Evolutionary conservation across 2,329 filamentous ascomycete genomes (phyloP), one percentile per base, ranked within the genome.

Genomic region (Colletotrichum scovillei): DNA sequence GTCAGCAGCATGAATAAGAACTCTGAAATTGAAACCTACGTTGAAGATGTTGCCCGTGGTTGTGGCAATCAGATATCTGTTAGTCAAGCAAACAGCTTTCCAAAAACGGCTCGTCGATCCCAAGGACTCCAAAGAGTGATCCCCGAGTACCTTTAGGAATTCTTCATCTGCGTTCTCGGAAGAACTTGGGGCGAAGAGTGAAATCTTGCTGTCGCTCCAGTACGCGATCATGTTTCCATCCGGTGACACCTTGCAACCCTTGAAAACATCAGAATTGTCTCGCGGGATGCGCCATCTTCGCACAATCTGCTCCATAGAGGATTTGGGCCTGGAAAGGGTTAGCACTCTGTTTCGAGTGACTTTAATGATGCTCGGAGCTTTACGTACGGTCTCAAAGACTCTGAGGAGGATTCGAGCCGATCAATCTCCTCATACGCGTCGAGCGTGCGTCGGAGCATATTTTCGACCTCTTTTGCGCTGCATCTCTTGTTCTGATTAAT

Each of bases 1-100:
- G 8, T 49, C 8, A 49, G 42, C 7, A 11, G 19, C 19, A 49
- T 4, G 3, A 4, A 49, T 4, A 49, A 7, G 6, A 4, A n/a
- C 6, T 9, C 12, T 22, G 1, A 11, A 5, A 4, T n/a, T 7
- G 19, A 8, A 49, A 49, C 42, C 19, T 9, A 49, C 42, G 42
- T 49, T 49, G 42, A 49, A 49, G 42, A 49, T 49, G 19, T 49
- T 49, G 0, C 64, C 64, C 1, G 64, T 67, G 1, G 55, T 59
- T 4, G 64, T n/a, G 26, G 64, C 64, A 16, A 67, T 12, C 26
- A 67, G n/a, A 19, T 67, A 59, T 5, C 55, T 58, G 26, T 67
- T 55, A 11, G 64, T 59, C 26, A 67, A n/a, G 4, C 32, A 35
- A 3, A 67, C n/a, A 7, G 64, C 32, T 14, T 67, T 67, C 64